These are phyloP conservation scores for Mycena haematopus DNA, from an alignment of 768 basidiomycete genomes.

Conservation along the genomic window DNA sequence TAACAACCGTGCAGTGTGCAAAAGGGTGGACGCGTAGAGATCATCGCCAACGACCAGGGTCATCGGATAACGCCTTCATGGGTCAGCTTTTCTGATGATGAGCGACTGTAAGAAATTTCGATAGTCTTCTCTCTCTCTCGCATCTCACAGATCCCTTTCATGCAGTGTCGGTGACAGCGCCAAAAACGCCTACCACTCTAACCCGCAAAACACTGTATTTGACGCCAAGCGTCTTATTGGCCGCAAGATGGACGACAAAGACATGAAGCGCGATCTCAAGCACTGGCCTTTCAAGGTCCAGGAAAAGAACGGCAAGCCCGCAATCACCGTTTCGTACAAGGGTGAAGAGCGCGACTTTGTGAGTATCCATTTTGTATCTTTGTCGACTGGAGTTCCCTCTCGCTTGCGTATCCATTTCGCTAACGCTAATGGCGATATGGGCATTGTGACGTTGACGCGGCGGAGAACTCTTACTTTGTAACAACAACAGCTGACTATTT, in stretches of 20 bases:
- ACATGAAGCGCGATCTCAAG: constrained; percentile 83
- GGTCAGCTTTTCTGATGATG: constrained; percentile 82
- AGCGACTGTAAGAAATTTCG: constrained; percentile 60
- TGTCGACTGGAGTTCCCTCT: no score
- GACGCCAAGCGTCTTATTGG: constrained; percentile 97
- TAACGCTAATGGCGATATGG: no score
- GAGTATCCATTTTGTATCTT: no score
- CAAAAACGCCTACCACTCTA: constrained; percentile 93
- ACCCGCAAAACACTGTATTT: constrained; percentile 94
- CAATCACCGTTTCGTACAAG: constrained; percentile 79
- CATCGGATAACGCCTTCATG: constrained; percentile 91
- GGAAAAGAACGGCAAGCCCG: constrained; percentile 83
- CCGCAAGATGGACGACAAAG: constrained; percentile 80
- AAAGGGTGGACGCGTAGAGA: constrained; percentile 85
- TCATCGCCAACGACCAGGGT: constrained; percentile 89
- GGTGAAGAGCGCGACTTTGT: constrained; percentile 85
- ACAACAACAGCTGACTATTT: not conserved
- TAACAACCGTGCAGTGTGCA: constrained; percentile 62
- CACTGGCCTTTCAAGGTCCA: constrained; percentile 90
- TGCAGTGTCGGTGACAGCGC: constrained; percentile 88
- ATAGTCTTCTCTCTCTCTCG: not conserved
- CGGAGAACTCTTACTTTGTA: no score
- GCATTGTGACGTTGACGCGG: no score
- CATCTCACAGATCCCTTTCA: constrained; percentile 29
- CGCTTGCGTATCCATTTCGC: no score